phyloP scores from a whole-genome alignment of 495 filamentous ascomycete genomes.

The Penicillium verhagenii region DNA sequence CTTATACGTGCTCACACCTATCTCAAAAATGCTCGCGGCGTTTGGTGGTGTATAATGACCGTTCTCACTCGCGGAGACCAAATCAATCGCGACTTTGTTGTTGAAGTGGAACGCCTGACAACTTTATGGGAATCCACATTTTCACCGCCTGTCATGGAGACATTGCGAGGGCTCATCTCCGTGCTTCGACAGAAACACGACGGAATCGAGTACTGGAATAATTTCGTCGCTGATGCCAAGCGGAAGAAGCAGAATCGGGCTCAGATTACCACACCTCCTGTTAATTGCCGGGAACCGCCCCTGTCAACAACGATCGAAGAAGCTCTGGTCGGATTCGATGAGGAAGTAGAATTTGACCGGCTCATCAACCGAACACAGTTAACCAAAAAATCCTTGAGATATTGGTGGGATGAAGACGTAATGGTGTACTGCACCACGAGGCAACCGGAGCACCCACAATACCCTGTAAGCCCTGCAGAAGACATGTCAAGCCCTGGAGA shows the following conservation, averaged over 20 bases:
- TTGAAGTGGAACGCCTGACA: slow-evolving; percentile 33
- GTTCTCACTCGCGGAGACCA: slow-evolving; percentile 33
- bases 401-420: background rate
- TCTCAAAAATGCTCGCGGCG: slow-evolving; percentile 30
- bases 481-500: no score
- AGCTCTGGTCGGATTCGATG: slow-evolving; percentile 19
- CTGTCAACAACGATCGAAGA: background rate
- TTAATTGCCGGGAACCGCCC: slow-evolving; percentile 3
- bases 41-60: slow-evolving; percentile 46
- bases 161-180: slow-evolving; percentile 14
- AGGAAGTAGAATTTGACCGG: slow-evolving; percentile 21
- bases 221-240: background rate
- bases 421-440: background rate
- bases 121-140: slow-evolving; percentile 7
- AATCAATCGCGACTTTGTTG: slow-evolving; percentile 30
- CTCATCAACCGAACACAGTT: background rate
- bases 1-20: slow-evolving; percentile 38
- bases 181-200: slow-evolving; percentile 11
- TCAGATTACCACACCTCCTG: background rate
- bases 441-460: slow-evolving; percentile 1
- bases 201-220: background rate
- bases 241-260: background rate
- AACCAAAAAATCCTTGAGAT: background rate
- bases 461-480: no score
- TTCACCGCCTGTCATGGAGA: slow-evolving; percentile 6